Percentiles rank a stretch among this genome's conserved stretches.
Conservation (phyloP, 1,284 basidiomycete genomes). For the Erythrobasidium hasegawianum region DNA sequence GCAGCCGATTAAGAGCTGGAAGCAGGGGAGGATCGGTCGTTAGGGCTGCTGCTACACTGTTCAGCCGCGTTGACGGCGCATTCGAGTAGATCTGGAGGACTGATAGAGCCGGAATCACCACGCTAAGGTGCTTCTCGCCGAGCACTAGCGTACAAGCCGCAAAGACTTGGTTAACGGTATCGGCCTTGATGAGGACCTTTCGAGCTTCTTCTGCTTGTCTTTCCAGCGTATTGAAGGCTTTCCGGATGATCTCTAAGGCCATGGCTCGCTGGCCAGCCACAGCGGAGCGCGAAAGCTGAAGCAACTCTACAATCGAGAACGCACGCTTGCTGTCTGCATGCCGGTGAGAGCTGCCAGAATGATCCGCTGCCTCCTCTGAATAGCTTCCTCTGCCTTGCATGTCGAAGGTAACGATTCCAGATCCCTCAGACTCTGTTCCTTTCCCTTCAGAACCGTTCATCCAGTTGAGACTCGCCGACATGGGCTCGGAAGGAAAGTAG, state of each 20-base stretch:
- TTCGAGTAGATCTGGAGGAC: constrained; percentile 14
- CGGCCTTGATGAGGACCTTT: constrained; percentile 1
- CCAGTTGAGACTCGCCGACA: constrained; percentile 69
- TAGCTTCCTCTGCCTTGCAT: constrained; percentile 2
- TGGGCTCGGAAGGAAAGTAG: constrained; percentile 69
- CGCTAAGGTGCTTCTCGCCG: constrained; percentile 24
- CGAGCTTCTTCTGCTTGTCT: not conserved
- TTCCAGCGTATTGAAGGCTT: not conserved
- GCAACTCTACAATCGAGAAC: constrained; percentile 11
- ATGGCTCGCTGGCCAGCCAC: constrained; percentile 21
- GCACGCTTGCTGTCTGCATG: constrained; percentile 17
- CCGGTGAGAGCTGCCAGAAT: constrained; percentile 4
- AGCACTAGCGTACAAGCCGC: constrained; percentile 16
- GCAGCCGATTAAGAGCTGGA: constrained; percentile 12
- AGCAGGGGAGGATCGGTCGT: constrained; percentile 16
- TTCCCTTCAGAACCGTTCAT: constrained; percentile 51
- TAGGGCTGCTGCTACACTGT: constrained; percentile 17
- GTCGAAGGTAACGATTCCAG: constrained; percentile 12
- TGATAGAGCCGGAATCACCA: constrained; percentile 1
- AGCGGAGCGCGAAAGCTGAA: constrained; percentile 16
- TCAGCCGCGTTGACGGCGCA: constrained; percentile 6
- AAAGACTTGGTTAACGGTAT: constrained; percentile 21
- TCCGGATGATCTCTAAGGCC: constrained; percentile 19
- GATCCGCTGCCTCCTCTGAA: not conserved
- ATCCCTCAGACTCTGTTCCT: not conserved